Conservation (phyloP, 169 alveolate species). For the Plasmodium gaboni region DNA sequence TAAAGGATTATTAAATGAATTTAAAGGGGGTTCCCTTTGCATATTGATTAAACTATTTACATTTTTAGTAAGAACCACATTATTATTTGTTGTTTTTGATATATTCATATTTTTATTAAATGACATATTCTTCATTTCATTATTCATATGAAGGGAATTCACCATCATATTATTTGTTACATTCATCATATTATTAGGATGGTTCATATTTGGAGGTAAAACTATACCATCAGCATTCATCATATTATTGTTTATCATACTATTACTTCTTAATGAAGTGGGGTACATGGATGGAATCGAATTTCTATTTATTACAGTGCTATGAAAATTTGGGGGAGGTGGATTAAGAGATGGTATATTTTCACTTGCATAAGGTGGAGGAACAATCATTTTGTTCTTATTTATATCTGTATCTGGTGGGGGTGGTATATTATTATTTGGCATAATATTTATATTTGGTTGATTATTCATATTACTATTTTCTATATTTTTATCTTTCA, state of each 20-base stretch:
- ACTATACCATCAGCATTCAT: conserved; percentile 13
- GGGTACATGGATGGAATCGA: not conserved
- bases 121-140: conserved; percentile 7
- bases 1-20: not conserved
- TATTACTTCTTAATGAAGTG: not conserved
- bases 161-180: not conserved
- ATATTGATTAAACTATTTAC: conserved; percentile 6
- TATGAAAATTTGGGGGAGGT: conserved; percentile 2
- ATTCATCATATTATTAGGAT: conserved; percentile 1
- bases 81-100: conserved; percentile 7
- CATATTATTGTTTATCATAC: conserved; percentile 15
- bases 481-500: conserved; percentile 37
- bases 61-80: conserved; percentile 14
- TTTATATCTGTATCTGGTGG: conserved; percentile 46
- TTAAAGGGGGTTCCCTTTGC: not conserved
- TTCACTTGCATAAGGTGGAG: not conserved
- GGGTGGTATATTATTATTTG: conserved; percentile 33
- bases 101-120: not conserved
- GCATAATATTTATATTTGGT: not conserved
- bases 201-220: not conserved
- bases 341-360: conserved; percentile 11
- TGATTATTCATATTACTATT: not conserved
- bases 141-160: not conserved
- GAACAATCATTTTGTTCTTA: conserved; percentile 2
- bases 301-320: conserved; percentile 11